Conservation (phyloP, 371 early-diverging fungal species). For the Mucor lusitanicus region DNA sequence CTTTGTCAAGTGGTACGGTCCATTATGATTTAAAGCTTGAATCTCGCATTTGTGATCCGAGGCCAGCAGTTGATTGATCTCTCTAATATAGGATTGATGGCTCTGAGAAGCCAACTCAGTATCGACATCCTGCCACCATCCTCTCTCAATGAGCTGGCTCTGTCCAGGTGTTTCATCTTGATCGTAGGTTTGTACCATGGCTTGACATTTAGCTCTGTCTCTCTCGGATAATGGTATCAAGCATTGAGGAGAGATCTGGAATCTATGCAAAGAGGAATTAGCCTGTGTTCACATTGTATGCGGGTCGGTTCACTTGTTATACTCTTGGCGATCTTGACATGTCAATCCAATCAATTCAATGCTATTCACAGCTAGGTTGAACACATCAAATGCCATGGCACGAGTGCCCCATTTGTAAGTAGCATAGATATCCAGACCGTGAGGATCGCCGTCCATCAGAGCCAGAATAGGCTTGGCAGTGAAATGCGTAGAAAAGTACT, state of each 20-base stretch:
- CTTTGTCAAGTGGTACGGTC: constrained; percentile 19
- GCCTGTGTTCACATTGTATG: not conserved
- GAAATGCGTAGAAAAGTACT: constrained; percentile 27
- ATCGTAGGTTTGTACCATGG: constrained; percentile 12
- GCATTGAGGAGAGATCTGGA: constrained; percentile 19
- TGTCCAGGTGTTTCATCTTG: constrained; percentile 17
- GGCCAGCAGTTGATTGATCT: constrained; percentile 20
- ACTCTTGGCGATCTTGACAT: constrained; percentile 33
- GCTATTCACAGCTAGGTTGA: constrained; percentile 35
- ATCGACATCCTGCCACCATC: constrained; percentile 14
- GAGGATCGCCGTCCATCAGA: constrained; percentile 49
- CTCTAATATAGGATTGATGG: constrained; percentile 22
- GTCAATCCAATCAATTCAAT: constrained; percentile 38
- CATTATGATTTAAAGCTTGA: constrained; percentile 28
- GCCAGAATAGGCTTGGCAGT: constrained; percentile 29
- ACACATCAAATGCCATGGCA: constrained; percentile 37
- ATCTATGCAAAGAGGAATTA: constrained; percentile 8
- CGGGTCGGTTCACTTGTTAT: not conserved
- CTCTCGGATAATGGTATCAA: constrained; percentile 27
- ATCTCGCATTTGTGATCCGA: constrained; percentile 35
- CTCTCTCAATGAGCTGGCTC: constrained; percentile 20
- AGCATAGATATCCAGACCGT: constrained; percentile 52
- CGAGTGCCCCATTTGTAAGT: constrained; percentile 52
- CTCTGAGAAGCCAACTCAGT: constrained; percentile 3
- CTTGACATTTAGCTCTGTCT: constrained; percentile 20